Percentiles rank a stretch among this genome's conserved stretches.
Evolutionary conservation across 352 stramenopile genomes (phyloP).

Genomic region (Thraustochytrium striatum): DNA sequence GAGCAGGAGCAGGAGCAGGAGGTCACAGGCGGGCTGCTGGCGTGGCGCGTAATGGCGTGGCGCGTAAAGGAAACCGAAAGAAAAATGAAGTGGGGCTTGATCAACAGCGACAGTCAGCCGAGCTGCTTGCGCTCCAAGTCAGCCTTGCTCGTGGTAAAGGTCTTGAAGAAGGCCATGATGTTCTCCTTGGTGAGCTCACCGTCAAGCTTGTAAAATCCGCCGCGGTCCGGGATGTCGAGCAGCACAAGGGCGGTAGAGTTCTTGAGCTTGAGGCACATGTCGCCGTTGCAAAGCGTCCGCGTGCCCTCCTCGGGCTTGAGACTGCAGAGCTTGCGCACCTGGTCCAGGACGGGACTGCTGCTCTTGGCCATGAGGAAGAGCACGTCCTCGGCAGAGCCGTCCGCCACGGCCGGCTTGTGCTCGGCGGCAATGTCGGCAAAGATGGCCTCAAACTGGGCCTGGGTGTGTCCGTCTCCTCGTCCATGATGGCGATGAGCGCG

Average conservation of each 20-base stretch:
- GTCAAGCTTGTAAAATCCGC: conserved; percentile 19
- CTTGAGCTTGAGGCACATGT: conserved; percentile 31
- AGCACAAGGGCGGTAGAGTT: conserved; percentile 6
- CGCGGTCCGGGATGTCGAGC: neutral
- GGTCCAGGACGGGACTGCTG: neutral
- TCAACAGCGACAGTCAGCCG: too few relatives aligned
- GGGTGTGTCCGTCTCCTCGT: conserved; percentile 11
- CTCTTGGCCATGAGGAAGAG: conserved; percentile 1
- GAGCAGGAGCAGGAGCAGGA: too few relatives aligned
- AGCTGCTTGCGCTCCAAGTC: conserved; percentile 11
- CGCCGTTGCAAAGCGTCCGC: conserved; percentile 22
- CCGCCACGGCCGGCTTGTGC: neutral
- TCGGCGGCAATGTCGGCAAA: neutral
- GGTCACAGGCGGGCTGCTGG: too few relatives aligned
- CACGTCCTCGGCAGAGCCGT: neutral
- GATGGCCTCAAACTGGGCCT: conserved; percentile 36
- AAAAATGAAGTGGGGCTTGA: too few relatives aligned
- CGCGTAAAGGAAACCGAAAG: too few relatives aligned
- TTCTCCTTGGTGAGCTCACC: conserved; percentile 29
- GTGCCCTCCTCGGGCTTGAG: neutral
- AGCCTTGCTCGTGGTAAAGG: neutral
- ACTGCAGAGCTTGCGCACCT: neutral
- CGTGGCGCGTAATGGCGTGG: too few relatives aligned
- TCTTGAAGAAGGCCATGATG: neutral
- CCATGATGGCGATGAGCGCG: conserved; percentile 11